Evolutionary conservation across 257 asterid species (phyloP).

Genomic region (Plantago major): DNA sequence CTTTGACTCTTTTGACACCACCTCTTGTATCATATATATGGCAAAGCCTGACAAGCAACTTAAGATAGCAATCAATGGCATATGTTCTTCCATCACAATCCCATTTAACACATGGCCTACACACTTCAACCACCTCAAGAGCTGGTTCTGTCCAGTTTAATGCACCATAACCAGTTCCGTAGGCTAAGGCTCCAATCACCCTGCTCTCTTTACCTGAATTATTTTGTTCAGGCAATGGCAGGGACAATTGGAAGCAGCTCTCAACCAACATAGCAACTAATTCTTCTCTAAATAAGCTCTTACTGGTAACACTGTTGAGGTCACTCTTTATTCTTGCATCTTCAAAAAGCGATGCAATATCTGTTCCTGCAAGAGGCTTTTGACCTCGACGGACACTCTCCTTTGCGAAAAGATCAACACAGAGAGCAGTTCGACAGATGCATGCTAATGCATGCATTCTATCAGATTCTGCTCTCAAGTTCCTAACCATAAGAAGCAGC

Average conservation of each 20-base stretch:
- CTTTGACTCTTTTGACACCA: slow-evolving; percentile 86
- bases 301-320: slow-evolving; percentile 70
- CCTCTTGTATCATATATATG: slow-evolving; percentile 88
- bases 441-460: slow-evolving; percentile 95
- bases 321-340: slow-evolving; percentile 70
- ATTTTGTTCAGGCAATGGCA: slow-evolving; percentile 82
- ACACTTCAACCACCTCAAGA: slow-evolving; percentile 89
- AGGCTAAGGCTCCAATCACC: slow-evolving; percentile 91
- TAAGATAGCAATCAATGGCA: slow-evolving; percentile 87
- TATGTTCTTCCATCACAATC: slow-evolving; percentile 90
- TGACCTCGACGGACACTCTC: slow-evolving; percentile 88
- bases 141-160: slow-evolving; percentile 93
- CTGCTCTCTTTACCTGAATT: slow-evolving; percentile 82
- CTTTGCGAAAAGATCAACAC: slow-evolving; percentile 88
- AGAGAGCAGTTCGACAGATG: slow-evolving; percentile 88
- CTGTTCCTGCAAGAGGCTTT: slow-evolving; percentile 84
- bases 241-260: slow-evolving; percentile 88
- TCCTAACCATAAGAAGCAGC: slow-evolving; percentile 88
- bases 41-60: slow-evolving; percentile 84
- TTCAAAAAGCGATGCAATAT: slow-evolving; percentile 80
- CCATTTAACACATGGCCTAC: slow-evolving; percentile 89
- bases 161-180: slow-evolving; percentile 95
- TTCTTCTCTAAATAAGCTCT: slow-evolving; percentile 88
- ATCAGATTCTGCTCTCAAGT: slow-evolving; percentile 92
- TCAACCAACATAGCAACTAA: slow-evolving; percentile 86